These are phyloP conservation scores for Candida railenensis DNA, from an alignment of 805 yeast species.

Conservation along the genomic window DNA sequence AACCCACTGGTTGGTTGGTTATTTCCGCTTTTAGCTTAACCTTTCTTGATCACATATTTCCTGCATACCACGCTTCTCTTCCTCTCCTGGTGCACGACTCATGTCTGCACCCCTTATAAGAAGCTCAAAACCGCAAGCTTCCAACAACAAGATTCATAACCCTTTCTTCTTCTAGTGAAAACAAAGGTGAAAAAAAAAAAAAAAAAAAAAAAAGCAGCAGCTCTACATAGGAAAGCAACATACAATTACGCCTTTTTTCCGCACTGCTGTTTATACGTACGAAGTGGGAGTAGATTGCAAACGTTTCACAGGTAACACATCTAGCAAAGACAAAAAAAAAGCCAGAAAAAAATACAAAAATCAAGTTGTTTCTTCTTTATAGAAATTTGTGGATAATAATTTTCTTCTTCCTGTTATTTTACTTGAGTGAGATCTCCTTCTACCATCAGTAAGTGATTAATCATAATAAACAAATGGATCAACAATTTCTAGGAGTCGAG, in stretches of 20 bases:
- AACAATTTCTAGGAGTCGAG: constrained; percentile 18
- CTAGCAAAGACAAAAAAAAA: too few species aligned
- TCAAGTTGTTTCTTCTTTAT: background rate
- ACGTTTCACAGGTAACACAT: too few species aligned
- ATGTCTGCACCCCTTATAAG: constrained; percentile 1
- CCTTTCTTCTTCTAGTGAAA: background rate
- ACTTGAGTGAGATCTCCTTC: background rate
- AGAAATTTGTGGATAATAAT: too few species aligned
- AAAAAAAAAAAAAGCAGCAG: background rate
- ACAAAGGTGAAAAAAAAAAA: background rate
- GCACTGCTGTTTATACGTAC: background rate
- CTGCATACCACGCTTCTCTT: background rate
- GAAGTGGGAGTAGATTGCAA: too few species aligned
- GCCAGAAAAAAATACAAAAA: background rate
- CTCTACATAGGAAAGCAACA: background rate
- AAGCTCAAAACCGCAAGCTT: constrained; percentile 6
- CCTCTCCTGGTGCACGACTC: constrained; percentile 1
- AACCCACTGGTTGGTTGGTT: too few species aligned
- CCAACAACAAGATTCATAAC: constrained; percentile 2
- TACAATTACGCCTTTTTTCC: background rate
- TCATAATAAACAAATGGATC: constrained; percentile 9
- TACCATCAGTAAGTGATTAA: background rate
- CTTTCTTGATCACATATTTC: too few species aligned
- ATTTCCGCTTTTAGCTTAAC: too few species aligned
- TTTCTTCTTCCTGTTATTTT: background rate